Percentiles rank a stretch among this genome's conserved stretches.
Conservation (phyloP, 2,329 filamentous ascomycete genomes). For the Ampelomyces quisqualis region DNA sequence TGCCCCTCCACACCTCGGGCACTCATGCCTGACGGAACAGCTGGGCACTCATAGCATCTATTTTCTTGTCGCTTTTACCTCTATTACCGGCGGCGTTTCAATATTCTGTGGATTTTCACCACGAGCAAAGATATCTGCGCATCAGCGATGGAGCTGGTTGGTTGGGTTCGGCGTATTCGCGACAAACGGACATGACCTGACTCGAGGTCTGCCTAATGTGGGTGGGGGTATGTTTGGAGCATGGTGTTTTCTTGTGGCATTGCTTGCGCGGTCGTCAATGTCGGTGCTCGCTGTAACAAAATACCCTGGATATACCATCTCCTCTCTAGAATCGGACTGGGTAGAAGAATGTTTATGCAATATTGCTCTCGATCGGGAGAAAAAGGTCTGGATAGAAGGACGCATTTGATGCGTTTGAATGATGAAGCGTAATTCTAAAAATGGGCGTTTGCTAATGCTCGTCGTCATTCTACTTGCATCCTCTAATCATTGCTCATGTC, state of each 20-base stretch:
- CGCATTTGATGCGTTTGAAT: too few relatives aligned
- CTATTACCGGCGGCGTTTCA: constrained; percentile 30
- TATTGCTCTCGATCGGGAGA: too few relatives aligned
- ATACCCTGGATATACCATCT: constrained; percentile 43
- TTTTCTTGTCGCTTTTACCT: constrained; percentile 18
- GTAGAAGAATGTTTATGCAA: too few relatives aligned
- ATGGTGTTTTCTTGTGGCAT: constrained; percentile 22
- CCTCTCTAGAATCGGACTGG: constrained; percentile 44
- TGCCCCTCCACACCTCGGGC: constrained; percentile 18
- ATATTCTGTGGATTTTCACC: constrained; percentile 4
- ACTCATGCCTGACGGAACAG: constrained; percentile 14
- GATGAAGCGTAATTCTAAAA: too few relatives aligned
- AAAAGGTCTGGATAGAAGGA: too few relatives aligned
- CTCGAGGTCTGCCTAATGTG: constrained; percentile 1
- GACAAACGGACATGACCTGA: constrained; percentile 8
- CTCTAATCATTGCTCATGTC: too few relatives aligned
- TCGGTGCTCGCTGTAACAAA: constrained; percentile 31
- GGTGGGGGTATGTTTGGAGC: constrained; percentile 7
- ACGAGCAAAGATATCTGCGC: constrained; percentile 14
- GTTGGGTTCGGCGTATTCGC: constrained; percentile 11
- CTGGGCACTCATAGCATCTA: constrained; percentile 17
- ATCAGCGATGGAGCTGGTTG: constrained; percentile 11
- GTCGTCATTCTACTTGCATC: too few relatives aligned
- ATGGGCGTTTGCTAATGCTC: too few relatives aligned
- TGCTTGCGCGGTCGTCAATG: constrained; percentile 15